Conservation (phyloP, 306 rosid species). For the Acacia melanoxylon region DNA sequence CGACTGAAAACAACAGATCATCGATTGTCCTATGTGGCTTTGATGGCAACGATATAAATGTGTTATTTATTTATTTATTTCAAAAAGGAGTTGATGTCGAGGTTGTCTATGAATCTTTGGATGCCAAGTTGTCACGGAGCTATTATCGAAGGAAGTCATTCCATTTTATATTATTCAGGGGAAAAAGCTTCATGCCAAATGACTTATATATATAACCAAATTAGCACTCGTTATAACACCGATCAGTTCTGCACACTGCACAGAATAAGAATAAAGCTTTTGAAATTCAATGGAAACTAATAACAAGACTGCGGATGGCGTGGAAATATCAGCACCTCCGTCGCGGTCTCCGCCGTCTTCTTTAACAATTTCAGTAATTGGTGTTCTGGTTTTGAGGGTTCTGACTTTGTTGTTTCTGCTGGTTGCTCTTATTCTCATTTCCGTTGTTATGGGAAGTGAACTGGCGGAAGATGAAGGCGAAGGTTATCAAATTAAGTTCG, state of each 20-base stretch:
- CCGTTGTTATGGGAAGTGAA: background rate
- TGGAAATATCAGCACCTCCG: background rate
- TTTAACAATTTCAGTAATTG: slow-evolving; percentile 39
- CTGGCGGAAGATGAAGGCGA: rapidly evolving
- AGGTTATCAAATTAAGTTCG: slow-evolving; percentile 7
- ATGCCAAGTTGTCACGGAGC: no score
- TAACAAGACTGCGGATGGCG: background rate
- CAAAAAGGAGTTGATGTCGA: no score
- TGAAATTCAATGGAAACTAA: background rate
- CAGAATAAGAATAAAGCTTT: background rate
- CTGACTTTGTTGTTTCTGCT: slow-evolving; percentile 48
- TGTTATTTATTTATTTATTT: no score
- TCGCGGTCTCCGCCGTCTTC: slow-evolving; percentile 5
- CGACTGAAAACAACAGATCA: no score
- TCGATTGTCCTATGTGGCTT: no score
- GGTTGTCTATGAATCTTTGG: no score
- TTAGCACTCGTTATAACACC: background rate
- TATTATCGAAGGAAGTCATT: no score
- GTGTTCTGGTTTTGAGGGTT: slow-evolving; percentile 47
- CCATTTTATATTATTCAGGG: no score
- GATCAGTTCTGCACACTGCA: background rate
- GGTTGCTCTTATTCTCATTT: slow-evolving; percentile 50
- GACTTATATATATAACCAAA: no score
- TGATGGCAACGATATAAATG: no score
- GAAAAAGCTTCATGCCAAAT: no score